Percentiles rank a stretch among this genome's conserved stretches.
phyloP scores from a whole-genome alignment of 2,329 filamentous ascomycete genomes.

The Fusarium xyrophilum region DNA sequence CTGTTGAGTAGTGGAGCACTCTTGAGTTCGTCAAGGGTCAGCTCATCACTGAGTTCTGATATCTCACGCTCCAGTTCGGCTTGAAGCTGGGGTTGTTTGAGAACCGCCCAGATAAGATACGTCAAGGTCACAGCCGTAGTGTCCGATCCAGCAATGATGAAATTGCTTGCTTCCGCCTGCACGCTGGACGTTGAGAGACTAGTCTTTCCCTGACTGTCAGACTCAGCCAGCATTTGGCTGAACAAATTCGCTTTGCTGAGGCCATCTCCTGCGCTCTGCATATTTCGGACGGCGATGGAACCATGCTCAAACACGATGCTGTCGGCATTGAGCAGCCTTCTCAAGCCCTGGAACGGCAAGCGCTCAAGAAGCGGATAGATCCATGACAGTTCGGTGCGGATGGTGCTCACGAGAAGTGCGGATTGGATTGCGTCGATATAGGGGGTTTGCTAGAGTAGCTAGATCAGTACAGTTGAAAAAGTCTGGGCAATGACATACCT shows the following conservation, averaged over 20 bases:
- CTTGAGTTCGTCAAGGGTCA: neutral
- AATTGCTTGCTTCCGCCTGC: neutral
- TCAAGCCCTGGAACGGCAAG: rapidly evolving
- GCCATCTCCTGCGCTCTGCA: neutral
- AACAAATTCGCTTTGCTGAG: neutral
- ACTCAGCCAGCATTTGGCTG: neutral
- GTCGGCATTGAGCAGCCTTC: neutral
- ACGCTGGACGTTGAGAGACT: neutral
- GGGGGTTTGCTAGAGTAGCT: neutral
- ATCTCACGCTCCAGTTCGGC: constrained; percentile 5
- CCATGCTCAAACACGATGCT: neutral
- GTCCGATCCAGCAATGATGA: constrained; percentile 21
- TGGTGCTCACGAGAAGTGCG: neutral
- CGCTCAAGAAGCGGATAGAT: neutral
- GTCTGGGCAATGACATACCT: too few relatives aligned
- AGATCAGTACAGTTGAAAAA: too few relatives aligned
- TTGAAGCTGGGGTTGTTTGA: constrained; percentile 1
- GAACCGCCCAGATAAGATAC: constrained; percentile 22
- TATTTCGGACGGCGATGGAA: neutral
- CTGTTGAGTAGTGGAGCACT: constrained; percentile 6
- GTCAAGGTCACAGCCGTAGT: constrained; percentile 21
- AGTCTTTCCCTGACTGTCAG: neutral
- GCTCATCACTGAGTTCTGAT: neutral
- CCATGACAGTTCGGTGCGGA: neutral
- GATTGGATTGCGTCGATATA: constrained; percentile 1